Evolutionary conservation across 768 basidiomycete genomes (phyloP), one percentile per base, ranked within the genome.

Genomic region (Pulveroboletus frians): DNA sequence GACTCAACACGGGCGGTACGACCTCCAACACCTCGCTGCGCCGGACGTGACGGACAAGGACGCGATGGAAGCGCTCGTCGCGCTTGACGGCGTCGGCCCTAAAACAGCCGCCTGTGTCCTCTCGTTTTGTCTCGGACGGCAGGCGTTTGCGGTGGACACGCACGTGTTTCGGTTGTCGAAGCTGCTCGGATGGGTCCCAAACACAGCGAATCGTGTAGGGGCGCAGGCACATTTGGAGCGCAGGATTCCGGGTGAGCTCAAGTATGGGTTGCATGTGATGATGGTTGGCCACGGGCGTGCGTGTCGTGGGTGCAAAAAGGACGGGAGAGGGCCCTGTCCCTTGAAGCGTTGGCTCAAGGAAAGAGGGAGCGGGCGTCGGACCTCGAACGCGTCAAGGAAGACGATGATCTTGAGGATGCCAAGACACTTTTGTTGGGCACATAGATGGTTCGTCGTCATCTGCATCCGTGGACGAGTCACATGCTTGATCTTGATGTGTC

Each of bases 31-130:
- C 61, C 73, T 83, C 21, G 67, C 63, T 2, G 42, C 44, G 4
- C 48, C 65, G 1, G 58, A 58, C 2, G 53, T 56, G 5, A 55
- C 75, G 1, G 71, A 82, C 60, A 74, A 74, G 26, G 69, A 71
- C n/a, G 73, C 76, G 30, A 82, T 81, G 80, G 62, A 70, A 52
- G 80, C 78, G 53, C 71, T 83, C 23, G 73, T 80, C 13, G 73
- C 78, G 4, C 77, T 77, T 48, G 64, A 73, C 27, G 81, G 81
- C 1, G 80, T 84, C 9, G 80, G 81, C 2, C 81, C 79, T 1
- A 83, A 83, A 64, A 82, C 80, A 1, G 81, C 80, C 1, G 77
- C 81, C 1, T 83, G 81, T 50, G 81, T 84, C 0, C 63, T 83
- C 11, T 69, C 81, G 20, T 81, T 83, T 60, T 80, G 79, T 53